Conservation (phyloP, 352 stramenopile genomes). For the Phytophthora lateralis region DNA sequence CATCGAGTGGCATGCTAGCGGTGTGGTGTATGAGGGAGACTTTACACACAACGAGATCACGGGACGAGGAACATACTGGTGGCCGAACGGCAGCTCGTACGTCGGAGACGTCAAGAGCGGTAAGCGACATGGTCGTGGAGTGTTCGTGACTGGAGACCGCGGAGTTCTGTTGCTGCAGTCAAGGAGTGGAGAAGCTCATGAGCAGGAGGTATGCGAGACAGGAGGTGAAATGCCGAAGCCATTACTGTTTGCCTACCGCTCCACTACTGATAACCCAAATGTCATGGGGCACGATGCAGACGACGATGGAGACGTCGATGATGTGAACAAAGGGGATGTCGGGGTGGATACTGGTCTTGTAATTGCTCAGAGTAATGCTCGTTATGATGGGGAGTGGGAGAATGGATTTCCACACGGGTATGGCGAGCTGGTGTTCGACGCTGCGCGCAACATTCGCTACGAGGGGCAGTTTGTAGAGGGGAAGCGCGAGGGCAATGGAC, state of each 20-base stretch:
- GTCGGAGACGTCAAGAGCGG: conserved; percentile 68
- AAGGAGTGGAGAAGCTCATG: neutral
- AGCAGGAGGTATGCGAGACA: neutral
- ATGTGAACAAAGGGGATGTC: neutral
- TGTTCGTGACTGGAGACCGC: conserved; percentile 52
- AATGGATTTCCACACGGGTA: conserved; percentile 72
- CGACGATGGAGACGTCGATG: conserved; percentile 5
- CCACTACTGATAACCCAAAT: conserved; percentile 1
- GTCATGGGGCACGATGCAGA: neutral
- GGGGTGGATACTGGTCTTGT: conserved; percentile 10
- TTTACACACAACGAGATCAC: conserved; percentile 77
- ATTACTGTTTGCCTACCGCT: conserved; percentile 41
- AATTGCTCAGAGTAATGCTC: conserved; percentile 51
- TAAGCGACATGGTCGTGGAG: conserved; percentile 76
- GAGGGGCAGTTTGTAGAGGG: conserved; percentile 58
- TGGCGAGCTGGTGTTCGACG: conserved; percentile 77
- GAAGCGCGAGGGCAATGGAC: conserved; percentile 61
- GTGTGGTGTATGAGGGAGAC: conserved; percentile 71
- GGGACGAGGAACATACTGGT: conserved; percentile 67
- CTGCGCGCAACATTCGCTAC: conserved; percentile 56
- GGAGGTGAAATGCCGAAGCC: conserved; percentile 9
- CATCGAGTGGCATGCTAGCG: conserved; percentile 60
- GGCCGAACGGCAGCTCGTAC: conserved; percentile 87
- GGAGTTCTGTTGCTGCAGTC: conserved; percentile 20
- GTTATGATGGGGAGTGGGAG: conserved; percentile 83